Conservation (phyloP, 495 filamentous ascomycete genomes). For the Acidiella bohemica region DNA sequence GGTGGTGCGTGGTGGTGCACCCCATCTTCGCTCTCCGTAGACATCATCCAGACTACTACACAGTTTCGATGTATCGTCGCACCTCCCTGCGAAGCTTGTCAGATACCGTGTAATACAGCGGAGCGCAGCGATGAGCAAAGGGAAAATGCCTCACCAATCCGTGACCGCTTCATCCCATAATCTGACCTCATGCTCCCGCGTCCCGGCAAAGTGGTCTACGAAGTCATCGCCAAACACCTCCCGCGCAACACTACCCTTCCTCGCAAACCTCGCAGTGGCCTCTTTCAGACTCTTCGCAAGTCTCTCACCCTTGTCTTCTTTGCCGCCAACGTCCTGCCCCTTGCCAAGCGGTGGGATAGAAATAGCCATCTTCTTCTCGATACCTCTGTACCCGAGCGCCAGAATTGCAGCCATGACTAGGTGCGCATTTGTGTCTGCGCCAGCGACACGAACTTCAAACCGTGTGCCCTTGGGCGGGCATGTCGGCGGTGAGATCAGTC, state of each 20-base stretch:
- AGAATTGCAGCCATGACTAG: slow-evolving; percentile 79
- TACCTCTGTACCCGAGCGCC: slow-evolving; percentile 73
- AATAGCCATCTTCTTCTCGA: slow-evolving; percentile 79
- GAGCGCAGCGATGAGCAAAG: slow-evolving; percentile 2
- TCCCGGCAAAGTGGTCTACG: slow-evolving; percentile 89
- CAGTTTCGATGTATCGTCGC: slow-evolving; percentile 39
- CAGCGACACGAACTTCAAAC: slow-evolving; percentile 82
- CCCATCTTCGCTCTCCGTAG: too few relatives aligned
- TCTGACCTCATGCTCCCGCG: slow-evolving; percentile 77
- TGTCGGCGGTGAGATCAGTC: slow-evolving; percentile 78
- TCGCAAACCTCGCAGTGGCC: slow-evolving; percentile 61
- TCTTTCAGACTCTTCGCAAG: slow-evolving; percentile 73
- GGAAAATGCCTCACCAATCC: slow-evolving; percentile 61
- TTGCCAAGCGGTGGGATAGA: slow-evolving; percentile 69
- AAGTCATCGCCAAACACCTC: slow-evolving; percentile 91
- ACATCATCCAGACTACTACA: slow-evolving; percentile 17
- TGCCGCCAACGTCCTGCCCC: slow-evolving; percentile 62
- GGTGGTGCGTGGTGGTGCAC: too few relatives aligned
- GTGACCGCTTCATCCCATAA: slow-evolving; percentile 93
- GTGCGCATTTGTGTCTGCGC: slow-evolving; percentile 80
- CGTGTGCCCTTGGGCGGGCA: slow-evolving; percentile 70
- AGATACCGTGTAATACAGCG: background rate
- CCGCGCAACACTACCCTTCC: slow-evolving; percentile 65
- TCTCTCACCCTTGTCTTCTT: slow-evolving; percentile 50
- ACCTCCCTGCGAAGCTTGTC: slow-evolving; percentile 32